These are phyloP conservation scores for Monilinia vaccinii-corymbosi DNA, from an alignment of 2,329 filamentous ascomycete species.

Conservation along the genomic window DNA sequence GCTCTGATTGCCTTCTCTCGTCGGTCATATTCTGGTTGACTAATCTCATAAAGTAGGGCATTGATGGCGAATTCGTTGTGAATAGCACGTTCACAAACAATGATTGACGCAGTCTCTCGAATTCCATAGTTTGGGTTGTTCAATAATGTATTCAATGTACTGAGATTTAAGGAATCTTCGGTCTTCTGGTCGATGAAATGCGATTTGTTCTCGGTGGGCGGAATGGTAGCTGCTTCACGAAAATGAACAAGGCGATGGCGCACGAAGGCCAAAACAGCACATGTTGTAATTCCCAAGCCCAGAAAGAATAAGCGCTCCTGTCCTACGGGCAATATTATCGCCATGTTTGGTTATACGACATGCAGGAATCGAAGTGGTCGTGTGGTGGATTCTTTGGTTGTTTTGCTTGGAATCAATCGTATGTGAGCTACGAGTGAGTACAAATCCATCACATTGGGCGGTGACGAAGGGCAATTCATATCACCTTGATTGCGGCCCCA, in stretches of 20 bases:
- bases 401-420: not conserved
- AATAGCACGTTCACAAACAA: slow-evolving; percentile 46
- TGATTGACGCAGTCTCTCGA: slow-evolving; percentile 55
- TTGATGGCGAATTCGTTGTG: slow-evolving; percentile 47
- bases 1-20: slow-evolving; percentile 48
- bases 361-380: slow-evolving; percentile 10
- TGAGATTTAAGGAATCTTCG: slow-evolving; percentile 58
- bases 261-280: slow-evolving; percentile 49
- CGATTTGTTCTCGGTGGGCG: slow-evolving; percentile 53
- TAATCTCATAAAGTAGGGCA: slow-evolving; percentile 48
- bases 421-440: not conserved
- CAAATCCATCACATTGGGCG: not conserved
- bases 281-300: slow-evolving; percentile 41
- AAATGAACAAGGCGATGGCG: slow-evolving; percentile 49
- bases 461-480: slow-evolving; percentile 1
- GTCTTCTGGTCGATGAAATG: slow-evolving; percentile 68
- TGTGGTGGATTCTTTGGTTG: not conserved
- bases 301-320: slow-evolving; percentile 25
- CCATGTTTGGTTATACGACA: slow-evolving; percentile 23
- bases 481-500: not conserved
- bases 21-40: slow-evolving; percentile 47
- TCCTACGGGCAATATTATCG: slow-evolving; percentile 22
- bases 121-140: slow-evolving; percentile 65
- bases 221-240: slow-evolving; percentile 57
- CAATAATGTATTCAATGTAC: slow-evolving; percentile 59